Evolutionary conservation across 108 stramenopile genomes (phyloP).

Genomic region (Chaetoceros muelleri): DNA sequence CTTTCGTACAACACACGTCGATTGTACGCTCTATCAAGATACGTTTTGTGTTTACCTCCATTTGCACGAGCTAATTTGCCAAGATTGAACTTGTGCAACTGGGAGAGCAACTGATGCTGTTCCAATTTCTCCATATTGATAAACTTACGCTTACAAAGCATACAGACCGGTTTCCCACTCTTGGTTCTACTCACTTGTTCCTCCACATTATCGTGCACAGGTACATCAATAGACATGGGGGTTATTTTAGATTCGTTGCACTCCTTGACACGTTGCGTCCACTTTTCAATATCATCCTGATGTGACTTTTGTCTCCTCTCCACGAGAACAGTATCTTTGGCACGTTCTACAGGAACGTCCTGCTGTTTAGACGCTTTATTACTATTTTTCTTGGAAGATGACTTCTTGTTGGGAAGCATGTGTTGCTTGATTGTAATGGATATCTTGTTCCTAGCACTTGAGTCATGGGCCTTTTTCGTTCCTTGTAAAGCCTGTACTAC

Average conservation of each 20-base stretch:
- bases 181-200: slow-evolving; percentile 26
- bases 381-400: not conserved
- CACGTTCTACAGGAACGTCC: slow-evolving; percentile 1
- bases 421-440: slow-evolving; percentile 31
- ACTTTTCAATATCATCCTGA: slow-evolving; percentile 56
- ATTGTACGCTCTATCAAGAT: slow-evolving; percentile 40
- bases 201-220: not conserved
- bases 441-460: slow-evolving; percentile 20
- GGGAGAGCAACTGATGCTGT: slow-evolving; percentile 56
- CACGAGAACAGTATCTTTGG: too few species aligned
- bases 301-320: slow-evolving; percentile 43
- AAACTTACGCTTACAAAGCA: slow-evolving; percentile 69
- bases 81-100: slow-evolving; percentile 65
- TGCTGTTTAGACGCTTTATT: not conserved
- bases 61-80: slow-evolving; percentile 27
- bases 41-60: slow-evolving; percentile 1
- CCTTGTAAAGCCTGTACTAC: not conserved
- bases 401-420: slow-evolving; percentile 2
- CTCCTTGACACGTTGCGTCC: slow-evolving; percentile 57
- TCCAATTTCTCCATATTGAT: slow-evolving; percentile 45
- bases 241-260: slow-evolving; percentile 18
- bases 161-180: slow-evolving; percentile 64
- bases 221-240: not conserved
- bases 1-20: slow-evolving; percentile 30
- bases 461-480: slow-evolving; percentile 1